Conservation (phyloP, 2,329 filamentous ascomycete genomes). For the Colletotrichum godetiae region DNA sequence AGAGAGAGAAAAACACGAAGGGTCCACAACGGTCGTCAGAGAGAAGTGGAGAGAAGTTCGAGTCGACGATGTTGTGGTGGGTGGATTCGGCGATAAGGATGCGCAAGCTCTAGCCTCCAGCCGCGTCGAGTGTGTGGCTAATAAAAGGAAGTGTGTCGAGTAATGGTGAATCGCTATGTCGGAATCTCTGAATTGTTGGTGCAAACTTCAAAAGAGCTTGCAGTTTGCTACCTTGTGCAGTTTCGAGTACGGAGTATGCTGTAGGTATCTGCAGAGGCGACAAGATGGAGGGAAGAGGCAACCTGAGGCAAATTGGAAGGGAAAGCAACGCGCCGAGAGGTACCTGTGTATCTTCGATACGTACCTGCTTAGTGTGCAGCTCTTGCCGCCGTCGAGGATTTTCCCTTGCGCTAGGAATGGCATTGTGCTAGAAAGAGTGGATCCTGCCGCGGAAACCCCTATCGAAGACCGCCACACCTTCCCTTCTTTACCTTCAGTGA, state of each 20-base stretch:
- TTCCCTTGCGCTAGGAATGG: conserved; percentile 16
- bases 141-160: not conserved
- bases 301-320: not conserved
- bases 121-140: not conserved
- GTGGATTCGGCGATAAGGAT: conserved; percentile 15
- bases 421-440: conserved; percentile 19
- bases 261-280: not conserved
- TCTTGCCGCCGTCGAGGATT: not conserved
- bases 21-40: conserved; percentile 31
- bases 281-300: not conserved
- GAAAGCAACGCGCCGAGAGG: not conserved
- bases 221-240: no score
- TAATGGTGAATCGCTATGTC: no score
- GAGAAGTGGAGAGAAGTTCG: conserved; percentile 27
- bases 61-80: conserved; percentile 17
- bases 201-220: not conserved
- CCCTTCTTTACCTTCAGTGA: not conserved
- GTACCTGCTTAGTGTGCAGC: not conserved
- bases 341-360: not conserved
- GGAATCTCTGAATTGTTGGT: not conserved
- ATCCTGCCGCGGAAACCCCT: conserved; percentile 16
- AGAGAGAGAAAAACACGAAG: conserved; percentile 25
- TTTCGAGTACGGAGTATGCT: no score
- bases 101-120: not conserved
- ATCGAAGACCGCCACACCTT: conserved; percentile 1